A percentile compares a stretch with the other conserved stretches of the same genome.
Conservation (phyloP, 2,329 filamentous ascomycete genomes). For the Sporothrix variecibatus region DNA sequence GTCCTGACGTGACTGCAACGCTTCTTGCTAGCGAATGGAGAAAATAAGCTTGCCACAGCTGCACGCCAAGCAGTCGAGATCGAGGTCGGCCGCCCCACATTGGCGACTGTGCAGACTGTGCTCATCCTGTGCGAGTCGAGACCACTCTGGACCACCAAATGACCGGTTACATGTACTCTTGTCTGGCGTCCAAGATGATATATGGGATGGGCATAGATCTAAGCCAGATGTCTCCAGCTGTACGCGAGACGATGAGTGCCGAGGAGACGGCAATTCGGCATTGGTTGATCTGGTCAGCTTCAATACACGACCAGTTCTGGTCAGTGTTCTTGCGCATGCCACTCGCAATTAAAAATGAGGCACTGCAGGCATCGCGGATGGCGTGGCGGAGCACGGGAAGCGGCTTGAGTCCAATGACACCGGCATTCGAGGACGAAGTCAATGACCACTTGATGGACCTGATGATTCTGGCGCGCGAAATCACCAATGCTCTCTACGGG, state of each 20-base stretch:
- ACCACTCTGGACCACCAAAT: constrained; percentile 25
- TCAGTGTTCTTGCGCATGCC: constrained; percentile 23
- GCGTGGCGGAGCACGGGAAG: constrained; percentile 16
- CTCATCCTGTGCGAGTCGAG: constrained; percentile 28
- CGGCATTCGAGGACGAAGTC: constrained; percentile 24
- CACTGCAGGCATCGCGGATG: constrained; percentile 21
- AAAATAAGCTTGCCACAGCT: constrained; percentile 21
- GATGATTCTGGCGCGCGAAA: constrained; percentile 25
- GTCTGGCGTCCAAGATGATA: constrained; percentile 25
- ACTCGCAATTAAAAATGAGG: constrained; percentile 21
- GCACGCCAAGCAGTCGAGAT: constrained; percentile 20
- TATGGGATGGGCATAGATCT: constrained; percentile 25
- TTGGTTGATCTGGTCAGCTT: constrained; percentile 26
- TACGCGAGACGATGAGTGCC: background rate
- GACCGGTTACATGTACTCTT: constrained; percentile 28
- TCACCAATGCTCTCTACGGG: constrained; percentile 23
- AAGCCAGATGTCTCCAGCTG: constrained; percentile 3
- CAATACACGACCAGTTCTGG: constrained; percentile 28
- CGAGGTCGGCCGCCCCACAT: constrained; percentile 18
- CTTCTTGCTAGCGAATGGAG: constrained; percentile 3
- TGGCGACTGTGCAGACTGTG: constrained; percentile 25
- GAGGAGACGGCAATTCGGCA: constrained; percentile 26
- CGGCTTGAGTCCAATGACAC: background rate
- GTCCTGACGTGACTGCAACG: constrained; percentile 16
- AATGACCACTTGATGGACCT: constrained; percentile 25